Evolutionary conservation across 2,329 filamentous ascomycete species (phyloP), one percentile per base, ranked within the genome.

Genomic region (Graphilbum sp.): DNA sequence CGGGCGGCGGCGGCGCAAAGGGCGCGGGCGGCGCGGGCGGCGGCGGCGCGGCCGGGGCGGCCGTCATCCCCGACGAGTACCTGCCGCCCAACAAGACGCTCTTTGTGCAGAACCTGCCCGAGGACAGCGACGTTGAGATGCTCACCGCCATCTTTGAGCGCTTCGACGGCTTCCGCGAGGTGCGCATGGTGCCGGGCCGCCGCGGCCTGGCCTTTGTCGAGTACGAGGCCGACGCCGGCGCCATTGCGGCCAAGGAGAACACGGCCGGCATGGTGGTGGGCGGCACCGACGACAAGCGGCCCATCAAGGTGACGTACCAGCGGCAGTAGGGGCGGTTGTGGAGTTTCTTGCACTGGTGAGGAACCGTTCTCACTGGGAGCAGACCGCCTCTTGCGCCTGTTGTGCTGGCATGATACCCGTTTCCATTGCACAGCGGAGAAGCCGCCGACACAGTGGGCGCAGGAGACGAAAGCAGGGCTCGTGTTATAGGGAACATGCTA

Each of bases 11-110:
- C 9, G 34, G 31, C 31, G 62, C 66, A 32, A 58, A 64, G 10
- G 61, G 62, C 15, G 54, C 58, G 15, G 61, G 68, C 15, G 34
- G 36, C 2, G 20, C 31, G 2, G 29, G 34, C 1, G 42, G 36
- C 3, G 32, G 40, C 16, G 60, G 53, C 20, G 35, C 75, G 32
- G 64, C 72, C 19, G 62, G 66, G 32, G 58, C 64, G 13, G 60
- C 63, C n/a, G 79, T 86, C 39, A 78, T 96, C 16, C 86, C 87
- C n/a, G 90, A 96, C 69, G 90, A 98, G 61, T 96, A 94, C 58
- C 72, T 96, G 4, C 88, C 88, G 4, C 88, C 90, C 27, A 96
- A 96, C 72, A 95, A 94, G 64, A 93, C 86, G 47, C 71, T 98
- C 27, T 93, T 96, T 62, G 66, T 96, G 43, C 85, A 92, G 62